A percentile compares a stretch with the other conserved stretches of the same genome.
Conservation (phyloP, 2,329 filamentous ascomycete species). For the Lecanosticta acicola region DNA sequence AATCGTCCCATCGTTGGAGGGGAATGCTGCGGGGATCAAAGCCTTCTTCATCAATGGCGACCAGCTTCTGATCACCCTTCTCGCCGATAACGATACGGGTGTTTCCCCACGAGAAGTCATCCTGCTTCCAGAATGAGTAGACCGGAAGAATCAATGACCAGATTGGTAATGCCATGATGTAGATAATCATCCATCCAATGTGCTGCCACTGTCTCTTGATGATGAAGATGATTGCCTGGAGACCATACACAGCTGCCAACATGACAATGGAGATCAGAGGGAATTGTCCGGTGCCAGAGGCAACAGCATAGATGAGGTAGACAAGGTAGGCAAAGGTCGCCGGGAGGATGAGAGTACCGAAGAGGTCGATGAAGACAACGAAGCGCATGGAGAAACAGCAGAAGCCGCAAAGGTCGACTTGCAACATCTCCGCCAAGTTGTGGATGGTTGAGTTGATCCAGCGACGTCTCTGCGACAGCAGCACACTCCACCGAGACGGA, state of each 20-base stretch:
- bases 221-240: conserved; percentile 94
- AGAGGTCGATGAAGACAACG: conserved; percentile 86
- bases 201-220: conserved; percentile 97
- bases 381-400: conserved; percentile 99
- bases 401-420: conserved; percentile 93
- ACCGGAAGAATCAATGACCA: conserved; percentile 86
- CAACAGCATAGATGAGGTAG: conserved; percentile 78
- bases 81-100: conserved; percentile 96
- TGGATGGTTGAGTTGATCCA: conserved; percentile 99
- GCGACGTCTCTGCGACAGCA: conserved; percentile 94
- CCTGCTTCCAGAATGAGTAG: conserved; percentile 99
- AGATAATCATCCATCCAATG: conserved; percentile 99
- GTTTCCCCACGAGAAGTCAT: conserved; percentile 98
- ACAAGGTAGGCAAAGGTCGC: conserved; percentile 82
- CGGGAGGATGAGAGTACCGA: conserved; percentile 87
- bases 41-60: conserved; percentile 74
- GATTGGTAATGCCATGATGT: conserved; percentile 89
- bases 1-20: conserved; percentile 95
- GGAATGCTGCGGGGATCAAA: conserved; percentile 93
- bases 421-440: conserved; percentile 86
- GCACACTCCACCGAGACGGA: conserved; percentile 86
- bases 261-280: conserved; percentile 84
- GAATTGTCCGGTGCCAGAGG: conserved; percentile 65
- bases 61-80: conserved; percentile 81
- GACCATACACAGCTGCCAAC: conserved; percentile 85